Percentiles rank a stretch among this genome's conserved stretches.
Evolutionary conservation across 2,329 filamentous ascomycete species (phyloP).

Genomic region (Penicillium frequentans): DNA sequence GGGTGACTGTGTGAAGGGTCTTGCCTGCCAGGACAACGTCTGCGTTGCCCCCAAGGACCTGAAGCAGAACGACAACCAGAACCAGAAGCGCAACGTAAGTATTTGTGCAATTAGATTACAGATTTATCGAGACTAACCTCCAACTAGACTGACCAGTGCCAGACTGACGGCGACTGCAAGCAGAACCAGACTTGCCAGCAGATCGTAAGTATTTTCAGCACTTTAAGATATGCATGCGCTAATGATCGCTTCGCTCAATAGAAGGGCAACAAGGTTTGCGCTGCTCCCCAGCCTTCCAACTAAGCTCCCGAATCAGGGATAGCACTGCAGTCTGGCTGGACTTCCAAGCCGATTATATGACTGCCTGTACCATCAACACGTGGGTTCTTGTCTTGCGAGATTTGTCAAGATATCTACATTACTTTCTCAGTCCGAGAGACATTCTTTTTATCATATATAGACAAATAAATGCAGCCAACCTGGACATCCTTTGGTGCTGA

Average conservation of each 20-base stretch:
- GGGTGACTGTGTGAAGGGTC: constrained; percentile 7
- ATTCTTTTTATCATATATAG: not conserved
- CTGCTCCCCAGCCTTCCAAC: constrained; percentile 5
- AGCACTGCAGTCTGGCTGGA: not conserved
- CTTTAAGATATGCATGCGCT: not conserved
- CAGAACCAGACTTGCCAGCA: constrained; percentile 7
- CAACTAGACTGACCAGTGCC: constrained; percentile 4
- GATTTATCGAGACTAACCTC: not conserved
- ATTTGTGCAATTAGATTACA: not conserved
- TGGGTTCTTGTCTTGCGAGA: not conserved
- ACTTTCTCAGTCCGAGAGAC: not conserved
- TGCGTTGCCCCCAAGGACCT: constrained; percentile 3
- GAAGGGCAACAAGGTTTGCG: constrained; percentile 11
- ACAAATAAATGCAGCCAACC: not conserved
- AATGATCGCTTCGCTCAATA: not conserved
- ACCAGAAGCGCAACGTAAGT: not conserved
- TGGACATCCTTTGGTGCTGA: not conserved
- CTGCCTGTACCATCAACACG: not conserved
- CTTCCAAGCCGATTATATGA: not conserved
- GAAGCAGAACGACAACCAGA: not conserved
- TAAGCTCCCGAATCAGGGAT: not conserved
- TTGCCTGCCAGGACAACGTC: constrained; percentile 1
- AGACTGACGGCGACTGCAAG: constrained; percentile 6
- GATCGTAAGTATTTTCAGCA: not conserved
- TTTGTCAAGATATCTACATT: not conserved